Percentiles rank a stretch among this genome's conserved stretches.
phyloP scores from a whole-genome alignment of 441 rosid genomes.

The Corymbia citriodora region DNA sequence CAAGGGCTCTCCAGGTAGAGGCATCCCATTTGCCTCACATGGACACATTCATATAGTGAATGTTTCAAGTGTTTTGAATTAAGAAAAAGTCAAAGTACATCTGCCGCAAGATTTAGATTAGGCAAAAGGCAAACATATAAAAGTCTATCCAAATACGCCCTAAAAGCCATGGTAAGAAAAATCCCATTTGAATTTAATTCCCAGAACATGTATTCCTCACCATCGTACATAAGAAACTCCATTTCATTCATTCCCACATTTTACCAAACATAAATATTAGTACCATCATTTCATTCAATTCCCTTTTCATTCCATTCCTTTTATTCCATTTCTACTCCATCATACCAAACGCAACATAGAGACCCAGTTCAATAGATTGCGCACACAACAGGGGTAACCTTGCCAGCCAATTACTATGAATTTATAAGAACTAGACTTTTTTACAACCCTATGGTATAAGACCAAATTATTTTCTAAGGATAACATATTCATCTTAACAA shows the following conservation, averaged over 20 bases:
- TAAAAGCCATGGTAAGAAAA: background rate
- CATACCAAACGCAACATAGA: background rate
- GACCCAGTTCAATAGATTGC: background rate
- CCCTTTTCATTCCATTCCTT: background rate
- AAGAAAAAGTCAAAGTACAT: background rate
- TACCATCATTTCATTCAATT: background rate
- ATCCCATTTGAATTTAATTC: background rate
- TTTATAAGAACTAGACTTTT: background rate
- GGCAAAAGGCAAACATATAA: background rate
- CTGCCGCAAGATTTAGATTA: background rate
- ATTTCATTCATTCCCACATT: background rate
- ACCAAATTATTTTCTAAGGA: background rate
- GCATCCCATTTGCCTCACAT: background rate
- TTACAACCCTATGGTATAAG: background rate
- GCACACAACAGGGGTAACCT: background rate
- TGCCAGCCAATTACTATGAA: background rate
- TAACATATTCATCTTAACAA: background rate
- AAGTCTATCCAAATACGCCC: background rate
- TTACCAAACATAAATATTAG: background rate
- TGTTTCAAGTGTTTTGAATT: background rate
- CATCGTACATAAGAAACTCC: background rate
- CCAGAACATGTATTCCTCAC: background rate
- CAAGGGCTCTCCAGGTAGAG: background rate
- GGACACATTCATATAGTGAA: background rate
- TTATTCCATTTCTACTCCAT: background rate